Evolutionary conservation across 257 asterid species (phyloP).

Genomic region (Echium plantagineum): DNA sequence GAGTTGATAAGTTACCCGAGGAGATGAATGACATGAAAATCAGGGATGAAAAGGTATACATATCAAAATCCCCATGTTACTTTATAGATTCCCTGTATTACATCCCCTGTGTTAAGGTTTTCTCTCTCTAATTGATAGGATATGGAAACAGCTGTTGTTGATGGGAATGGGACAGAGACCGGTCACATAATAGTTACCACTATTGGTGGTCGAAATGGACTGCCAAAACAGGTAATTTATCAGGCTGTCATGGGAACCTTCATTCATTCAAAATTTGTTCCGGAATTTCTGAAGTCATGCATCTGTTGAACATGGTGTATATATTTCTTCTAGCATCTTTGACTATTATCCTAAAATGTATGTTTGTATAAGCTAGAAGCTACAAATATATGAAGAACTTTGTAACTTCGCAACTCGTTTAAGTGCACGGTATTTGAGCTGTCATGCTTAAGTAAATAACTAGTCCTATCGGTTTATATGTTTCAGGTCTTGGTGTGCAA

Average conservation of each 20-base stretch:
- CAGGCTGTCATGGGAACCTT: neutral
- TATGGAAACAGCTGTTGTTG: slow-evolving; percentile 67
- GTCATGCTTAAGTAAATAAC: too few relatives aligned
- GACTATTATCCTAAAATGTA: neutral
- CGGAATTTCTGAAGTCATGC: neutral
- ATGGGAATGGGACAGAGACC: slow-evolving; percentile 89
- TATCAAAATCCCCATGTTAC: neutral
- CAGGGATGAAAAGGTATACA: slow-evolving; percentile 20
- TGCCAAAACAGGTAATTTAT: slow-evolving; percentile 66
- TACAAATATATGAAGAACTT: too few relatives aligned
- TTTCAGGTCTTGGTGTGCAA: too few relatives aligned
- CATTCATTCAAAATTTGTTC: too few relatives aligned
- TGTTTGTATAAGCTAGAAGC: too few relatives aligned
- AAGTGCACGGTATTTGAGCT: neutral
- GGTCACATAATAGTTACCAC: slow-evolving; percentile 93
- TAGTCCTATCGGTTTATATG: too few relatives aligned
- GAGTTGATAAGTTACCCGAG: slow-evolving; percentile 21
- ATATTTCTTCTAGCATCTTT: neutral
- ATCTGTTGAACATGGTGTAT: neutral
- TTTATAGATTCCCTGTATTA: neutral
- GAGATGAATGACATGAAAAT: slow-evolving; percentile 26
- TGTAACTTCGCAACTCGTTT: neutral
- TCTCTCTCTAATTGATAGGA: slow-evolving; percentile 27
- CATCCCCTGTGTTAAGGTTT: slow-evolving; percentile 5
- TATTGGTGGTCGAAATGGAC: slow-evolving; percentile 84